These are phyloP conservation scores for Bruguiera hainesii DNA, from an alignment of 441 rosid genomes.

Conservation along the genomic window DNA sequence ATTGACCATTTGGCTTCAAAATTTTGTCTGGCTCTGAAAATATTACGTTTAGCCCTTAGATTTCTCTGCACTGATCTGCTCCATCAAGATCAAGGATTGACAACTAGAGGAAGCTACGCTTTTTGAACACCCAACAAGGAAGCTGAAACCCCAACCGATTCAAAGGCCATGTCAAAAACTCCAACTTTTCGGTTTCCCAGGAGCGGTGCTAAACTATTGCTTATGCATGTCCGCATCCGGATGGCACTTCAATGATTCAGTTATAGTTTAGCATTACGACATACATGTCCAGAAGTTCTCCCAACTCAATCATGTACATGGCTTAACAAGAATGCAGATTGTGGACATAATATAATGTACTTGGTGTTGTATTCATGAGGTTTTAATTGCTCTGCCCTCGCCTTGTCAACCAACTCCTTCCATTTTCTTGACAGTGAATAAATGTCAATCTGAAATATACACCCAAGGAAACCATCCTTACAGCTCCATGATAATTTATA, in stretches of 20 bases:
- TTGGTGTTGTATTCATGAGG: constrained; percentile 89
- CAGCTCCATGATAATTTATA: not conserved
- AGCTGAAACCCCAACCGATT: constrained; percentile 1
- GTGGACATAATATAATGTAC: constrained; percentile 25
- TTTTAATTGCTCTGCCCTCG: constrained; percentile 88
- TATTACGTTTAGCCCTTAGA: constrained; percentile 1
- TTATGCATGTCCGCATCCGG: not conserved
- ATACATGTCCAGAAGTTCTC: not conserved
- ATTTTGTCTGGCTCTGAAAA: constrained; percentile 7
- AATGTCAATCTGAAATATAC: constrained; percentile 62
- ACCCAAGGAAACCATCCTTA: not conserved
- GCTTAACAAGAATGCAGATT: not conserved
- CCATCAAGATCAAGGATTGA: constrained; percentile 13
- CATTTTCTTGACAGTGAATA: constrained; percentile 90
- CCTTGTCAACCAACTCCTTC: constrained; percentile 96
- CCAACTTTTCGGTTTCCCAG: not conserved
- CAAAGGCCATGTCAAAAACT: constrained; percentile 9
- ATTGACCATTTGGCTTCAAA: constrained; percentile 15
- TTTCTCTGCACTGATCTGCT: constrained; percentile 8
- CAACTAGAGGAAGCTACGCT: constrained; percentile 14
- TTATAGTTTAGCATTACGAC: too few species aligned
- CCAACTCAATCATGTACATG: not conserved
- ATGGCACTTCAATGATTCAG: not conserved
- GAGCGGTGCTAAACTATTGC: not conserved
- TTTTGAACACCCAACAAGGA: constrained; percentile 2